A percentile compares a stretch with the other conserved stretches of the same genome.
Conservation (phyloP, 2,329 filamentous ascomycete species). For the Neophaeococcomyces aloes region DNA sequence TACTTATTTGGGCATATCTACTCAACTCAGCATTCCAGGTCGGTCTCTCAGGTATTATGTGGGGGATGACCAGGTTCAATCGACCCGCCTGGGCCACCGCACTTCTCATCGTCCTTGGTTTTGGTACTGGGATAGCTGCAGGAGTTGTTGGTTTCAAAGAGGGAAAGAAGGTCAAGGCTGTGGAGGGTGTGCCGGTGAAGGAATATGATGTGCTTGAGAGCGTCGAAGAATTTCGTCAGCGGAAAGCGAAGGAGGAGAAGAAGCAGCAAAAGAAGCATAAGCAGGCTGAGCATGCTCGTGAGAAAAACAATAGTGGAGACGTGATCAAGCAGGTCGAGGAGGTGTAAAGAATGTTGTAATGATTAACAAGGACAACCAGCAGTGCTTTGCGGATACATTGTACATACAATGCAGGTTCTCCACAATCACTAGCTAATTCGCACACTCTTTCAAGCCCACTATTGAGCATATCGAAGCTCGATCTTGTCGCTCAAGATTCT, state of each 20-base stretch:
- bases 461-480: too few species aligned
- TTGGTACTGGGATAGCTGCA: slow-evolving; percentile 55
- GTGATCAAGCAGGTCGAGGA: too few species aligned
- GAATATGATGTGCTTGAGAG: slow-evolving; percentile 38
- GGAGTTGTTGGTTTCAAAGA: slow-evolving; percentile 63
- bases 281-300: slow-evolving; percentile 8
- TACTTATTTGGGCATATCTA: slow-evolving; percentile 68
- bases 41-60: slow-evolving; percentile 69
- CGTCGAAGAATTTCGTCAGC: slow-evolving; percentile 20
- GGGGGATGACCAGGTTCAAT: slow-evolving; percentile 61
- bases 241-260: slow-evolving; percentile 19
- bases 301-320: too few species aligned
- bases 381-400: too few species aligned
- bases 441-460: too few species aligned
- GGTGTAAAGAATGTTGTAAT: too few species aligned
- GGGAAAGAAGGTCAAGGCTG: slow-evolving; percentile 58
- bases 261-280: slow-evolving; percentile 15
- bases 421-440: too few species aligned
- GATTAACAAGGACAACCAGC: too few species aligned
- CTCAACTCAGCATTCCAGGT: slow-evolving; percentile 70
- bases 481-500: too few species aligned
- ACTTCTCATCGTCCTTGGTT: slow-evolving; percentile 65
- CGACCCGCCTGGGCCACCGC: slow-evolving; percentile 72
- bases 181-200: slow-evolving; percentile 59
- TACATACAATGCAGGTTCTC: too few species aligned